A percentile compares a stretch with the other conserved stretches of the same genome.
Conservation (phyloP, 345 rosid species). For the Abelmoschus esculentus region DNA sequence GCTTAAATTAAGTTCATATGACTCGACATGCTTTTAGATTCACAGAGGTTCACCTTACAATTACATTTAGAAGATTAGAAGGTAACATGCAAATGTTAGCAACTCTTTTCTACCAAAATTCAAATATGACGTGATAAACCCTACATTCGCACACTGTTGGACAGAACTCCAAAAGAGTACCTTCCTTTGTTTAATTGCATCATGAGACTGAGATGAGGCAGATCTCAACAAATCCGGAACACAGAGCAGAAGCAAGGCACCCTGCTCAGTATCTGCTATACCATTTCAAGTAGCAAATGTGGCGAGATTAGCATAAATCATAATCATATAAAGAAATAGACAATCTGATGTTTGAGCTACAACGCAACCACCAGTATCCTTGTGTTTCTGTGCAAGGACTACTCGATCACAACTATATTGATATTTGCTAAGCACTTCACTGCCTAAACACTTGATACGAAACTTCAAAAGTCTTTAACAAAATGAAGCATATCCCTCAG, state of each 20-base stretch:
- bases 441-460: constrained; percentile 26
- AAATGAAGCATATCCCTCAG: constrained; percentile 15
- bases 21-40: too few relatives aligned
- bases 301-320: too few relatives aligned
- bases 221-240: neutral
- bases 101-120: too few relatives aligned
- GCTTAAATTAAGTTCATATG: neutral
- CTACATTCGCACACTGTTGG: too few relatives aligned
- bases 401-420: neutral
- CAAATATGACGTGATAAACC: too few relatives aligned
- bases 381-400: constrained; percentile 20
- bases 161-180: neutral
- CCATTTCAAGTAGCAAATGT: too few relatives aligned
- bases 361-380: too few relatives aligned
- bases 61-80: too few relatives aligned
- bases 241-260: neutral
- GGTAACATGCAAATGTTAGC: too few relatives aligned
- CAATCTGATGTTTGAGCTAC: neutral
- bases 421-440: constrained; percentile 1
- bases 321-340: neutral
- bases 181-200: neutral
- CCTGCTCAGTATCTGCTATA: neutral
- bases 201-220: neutral
- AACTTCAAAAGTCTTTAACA: constrained; percentile 23
- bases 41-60: too few relatives aligned